A percentile compares a stretch with the other conserved stretches of the same genome.
Evolutionary conservation across 75 land plant genomes (phyloP).

Genomic region (Pinus taeda): DNA sequence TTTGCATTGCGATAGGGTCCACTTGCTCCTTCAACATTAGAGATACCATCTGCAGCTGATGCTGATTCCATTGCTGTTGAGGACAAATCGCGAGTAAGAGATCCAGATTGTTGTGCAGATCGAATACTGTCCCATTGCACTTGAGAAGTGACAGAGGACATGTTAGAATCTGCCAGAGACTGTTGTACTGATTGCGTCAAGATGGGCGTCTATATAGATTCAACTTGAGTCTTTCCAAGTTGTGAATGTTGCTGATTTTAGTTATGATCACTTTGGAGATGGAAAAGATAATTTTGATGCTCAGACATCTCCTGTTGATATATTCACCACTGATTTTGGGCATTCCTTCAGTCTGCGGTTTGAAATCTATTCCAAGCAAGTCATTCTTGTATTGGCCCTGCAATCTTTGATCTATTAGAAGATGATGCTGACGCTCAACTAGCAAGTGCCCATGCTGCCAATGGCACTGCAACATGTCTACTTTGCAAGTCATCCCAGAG

Average conservation of each 20-base stretch:
- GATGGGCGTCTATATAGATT: slow-evolving; percentile 8
- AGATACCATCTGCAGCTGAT: slow-evolving; percentile 38
- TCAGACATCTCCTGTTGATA: slow-evolving; percentile 36
- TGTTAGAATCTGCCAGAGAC: slow-evolving; percentile 4
- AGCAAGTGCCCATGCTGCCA: too few relatives aligned
- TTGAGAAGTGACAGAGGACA: slow-evolving; percentile 15
- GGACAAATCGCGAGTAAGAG: slow-evolving; percentile 9
- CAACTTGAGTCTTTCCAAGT: slow-evolving; percentile 15
- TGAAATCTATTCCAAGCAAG: too few relatives aligned
- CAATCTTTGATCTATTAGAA: too few relatives aligned
- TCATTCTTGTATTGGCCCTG: too few relatives aligned
- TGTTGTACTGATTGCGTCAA: slow-evolving; percentile 9
- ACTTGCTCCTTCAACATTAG: slow-evolving; percentile 34
- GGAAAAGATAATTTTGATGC: slow-evolving; percentile 21
- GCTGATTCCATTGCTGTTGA: slow-evolving; percentile 30
- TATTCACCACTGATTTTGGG: too few relatives aligned
- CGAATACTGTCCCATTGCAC: neutral
- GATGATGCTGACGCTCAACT: too few relatives aligned
- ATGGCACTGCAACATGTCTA: too few relatives aligned
- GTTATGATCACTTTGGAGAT: slow-evolving; percentile 23
- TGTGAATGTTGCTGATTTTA: slow-evolving; percentile 25
- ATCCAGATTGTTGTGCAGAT: slow-evolving; percentile 2
- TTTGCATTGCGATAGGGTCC: slow-evolving; percentile 36
- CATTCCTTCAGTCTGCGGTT: too few relatives aligned
- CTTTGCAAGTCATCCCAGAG: too few relatives aligned